Evolutionary conservation across 345 rosid genomes (phyloP), one percentile per base, ranked within the genome.

Genomic region (Moringa oleifera): DNA sequence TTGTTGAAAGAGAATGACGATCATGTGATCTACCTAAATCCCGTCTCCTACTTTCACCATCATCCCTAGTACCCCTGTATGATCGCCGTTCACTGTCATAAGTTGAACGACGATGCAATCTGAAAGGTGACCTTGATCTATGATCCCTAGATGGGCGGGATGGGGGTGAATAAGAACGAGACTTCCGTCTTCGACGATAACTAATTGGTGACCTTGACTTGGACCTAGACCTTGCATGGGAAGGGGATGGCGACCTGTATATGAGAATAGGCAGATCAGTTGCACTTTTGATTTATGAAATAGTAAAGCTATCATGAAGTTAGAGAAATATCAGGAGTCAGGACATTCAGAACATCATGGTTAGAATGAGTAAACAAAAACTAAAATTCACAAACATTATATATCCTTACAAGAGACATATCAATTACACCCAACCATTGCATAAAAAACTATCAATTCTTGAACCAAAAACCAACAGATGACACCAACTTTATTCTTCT

Each of bases 201-300:
- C 62, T 82, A 21, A 86, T 73, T 12, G 97, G 97, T 52, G 97
- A 94, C 61, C 78, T 78, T 0, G 95, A 87, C 65, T 75, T 92
- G 45, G 97, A 84, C 72, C 76, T 90, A 21, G 96, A 85, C 68
- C 80, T 83, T 23, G 85, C 85, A 67, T 62, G 82, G 64, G 96
- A 77, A 12, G 71, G 58, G 55, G 90, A 85, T 71, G 98, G 96
- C 31, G 97, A 88, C 80, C 96, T 86, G 45, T 66, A 75, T 50
- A 73, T 63, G 61, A 60, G 41, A 22, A 13, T 18, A 31, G 47
- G 25, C n/a, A 45, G 28, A 55, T 37, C 8, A 58, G 51, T 64
- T 63, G 16, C 62, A 18, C 60, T 66, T 58, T 36, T 1, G 19
- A 41, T 41, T 41, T 4, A 41, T 41, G 6, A 41, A 15, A 5